Conservation (phyloP, 768 basidiomycete species). For the Fibroporia radiculosa region DNA sequence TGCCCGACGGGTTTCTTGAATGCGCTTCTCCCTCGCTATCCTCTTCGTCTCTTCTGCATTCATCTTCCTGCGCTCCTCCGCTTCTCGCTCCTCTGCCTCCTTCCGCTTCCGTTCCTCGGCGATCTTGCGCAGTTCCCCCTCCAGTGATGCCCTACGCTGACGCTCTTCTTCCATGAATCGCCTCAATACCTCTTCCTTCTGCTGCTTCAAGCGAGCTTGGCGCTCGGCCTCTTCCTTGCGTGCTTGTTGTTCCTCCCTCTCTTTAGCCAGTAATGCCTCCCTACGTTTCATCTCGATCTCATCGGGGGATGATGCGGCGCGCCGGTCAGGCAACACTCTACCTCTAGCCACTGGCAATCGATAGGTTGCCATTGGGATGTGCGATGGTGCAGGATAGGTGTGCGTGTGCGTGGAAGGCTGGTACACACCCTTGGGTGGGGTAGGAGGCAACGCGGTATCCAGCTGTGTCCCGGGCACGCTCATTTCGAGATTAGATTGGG, state of each 20-base stretch:
- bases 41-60: constrained; percentile 14
- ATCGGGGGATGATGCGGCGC: constrained; percentile 12
- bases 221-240: constrained; percentile 19
- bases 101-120: constrained; percentile 18
- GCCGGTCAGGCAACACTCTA: background rate
- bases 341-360: constrained; percentile 10
- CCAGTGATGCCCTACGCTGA: constrained; percentile 17
- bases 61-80: constrained; percentile 14
- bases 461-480: constrained; percentile 1
- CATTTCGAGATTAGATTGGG: constrained; percentile 5
- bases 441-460: background rate
- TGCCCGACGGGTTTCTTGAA: constrained; percentile 18
- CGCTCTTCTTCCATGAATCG: constrained; percentile 19
- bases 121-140: constrained; percentile 20
- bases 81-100: constrained; percentile 17
- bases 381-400: constrained; percentile 10
- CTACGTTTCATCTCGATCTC: constrained; percentile 10
- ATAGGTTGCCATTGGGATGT: constrained; percentile 12
- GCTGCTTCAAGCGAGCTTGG: constrained; percentile 17
- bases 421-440: background rate
- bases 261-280: constrained; percentile 13
- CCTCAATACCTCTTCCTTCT: constrained; percentile 15
- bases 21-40: constrained; percentile 18
- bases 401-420: constrained; percentile 4
- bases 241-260: constrained; percentile 13